Conservation (phyloP, 768 basidiomycete genomes). For the Fomitopsis pulvina region DNA sequence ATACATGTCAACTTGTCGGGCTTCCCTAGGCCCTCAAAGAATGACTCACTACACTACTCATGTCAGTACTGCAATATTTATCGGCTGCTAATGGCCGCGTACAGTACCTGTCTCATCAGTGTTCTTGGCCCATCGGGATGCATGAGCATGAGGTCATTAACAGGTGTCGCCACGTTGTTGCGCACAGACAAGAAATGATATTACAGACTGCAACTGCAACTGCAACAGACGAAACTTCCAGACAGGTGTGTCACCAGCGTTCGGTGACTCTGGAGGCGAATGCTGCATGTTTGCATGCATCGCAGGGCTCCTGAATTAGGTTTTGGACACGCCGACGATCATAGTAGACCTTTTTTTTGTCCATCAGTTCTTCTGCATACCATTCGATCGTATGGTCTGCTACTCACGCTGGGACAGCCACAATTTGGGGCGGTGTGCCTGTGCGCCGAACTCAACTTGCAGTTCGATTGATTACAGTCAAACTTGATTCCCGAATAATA, state of each 20-base stretch:
- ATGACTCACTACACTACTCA: no score
- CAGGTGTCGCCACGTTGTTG: no score
- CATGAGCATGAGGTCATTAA: no score
- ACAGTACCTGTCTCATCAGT: no score
- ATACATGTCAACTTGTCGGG: no score
- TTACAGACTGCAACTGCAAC: no score
- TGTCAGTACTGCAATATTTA: no score
- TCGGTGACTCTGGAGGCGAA: slow-evolving; percentile 11
- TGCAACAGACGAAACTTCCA: no score
- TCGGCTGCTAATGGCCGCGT: no score
- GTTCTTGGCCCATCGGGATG: no score
- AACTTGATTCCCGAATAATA: slow-evolving; percentile 56
- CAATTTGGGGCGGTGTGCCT: slow-evolving; percentile 57
- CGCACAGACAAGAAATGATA: no score
- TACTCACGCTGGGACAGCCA: not conserved
- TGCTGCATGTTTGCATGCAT: slow-evolving; percentile 35
- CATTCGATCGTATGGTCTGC: not conserved
- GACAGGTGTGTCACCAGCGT: slow-evolving; percentile 25
- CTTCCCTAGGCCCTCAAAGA: no score
- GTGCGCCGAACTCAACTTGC: slow-evolving; percentile 51
- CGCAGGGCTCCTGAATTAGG: slow-evolving; percentile 62
- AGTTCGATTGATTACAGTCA: slow-evolving; percentile 48
- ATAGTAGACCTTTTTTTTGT: slow-evolving; percentile 15
- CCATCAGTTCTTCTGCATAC: not conserved
- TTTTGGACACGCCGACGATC: slow-evolving; percentile 55